A percentile compares a stretch with the other conserved stretches of the same genome.
Evolutionary conservation across 73 alveolate genomes (phyloP).

Genomic region (Tetrahymena borealis): DNA sequence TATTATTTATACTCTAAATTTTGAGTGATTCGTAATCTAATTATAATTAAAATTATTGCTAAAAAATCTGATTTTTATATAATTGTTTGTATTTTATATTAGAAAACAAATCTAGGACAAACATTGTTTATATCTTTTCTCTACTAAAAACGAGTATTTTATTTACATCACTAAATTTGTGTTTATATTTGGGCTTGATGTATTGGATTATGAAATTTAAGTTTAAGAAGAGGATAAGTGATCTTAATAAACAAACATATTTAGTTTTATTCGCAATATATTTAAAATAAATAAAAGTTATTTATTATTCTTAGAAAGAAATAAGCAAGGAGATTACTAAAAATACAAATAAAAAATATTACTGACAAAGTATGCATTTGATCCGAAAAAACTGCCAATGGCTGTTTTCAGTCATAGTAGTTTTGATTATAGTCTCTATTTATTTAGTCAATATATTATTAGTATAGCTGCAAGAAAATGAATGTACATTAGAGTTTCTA

Average conservation of each 20-base stretch:
- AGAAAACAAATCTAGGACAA: no score
- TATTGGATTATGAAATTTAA: no score
- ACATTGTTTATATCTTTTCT: no score
- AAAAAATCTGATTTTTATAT: no score
- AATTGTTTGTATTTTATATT: no score
- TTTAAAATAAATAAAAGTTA: not conserved
- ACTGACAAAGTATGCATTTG: not conserved
- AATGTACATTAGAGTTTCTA: not conserved
- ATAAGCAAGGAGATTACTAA: not conserved
- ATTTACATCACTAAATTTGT: no score
- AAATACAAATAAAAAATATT: not conserved
- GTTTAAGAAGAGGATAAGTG: no score
- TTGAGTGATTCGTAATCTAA: no score
- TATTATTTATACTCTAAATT: no score
- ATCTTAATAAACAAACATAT: not conserved
- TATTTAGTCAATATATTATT: not conserved
- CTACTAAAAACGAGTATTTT: no score
- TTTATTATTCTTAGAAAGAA: not conserved
- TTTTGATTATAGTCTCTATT: not conserved
- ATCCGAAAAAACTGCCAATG: not conserved
- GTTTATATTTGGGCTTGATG: no score
- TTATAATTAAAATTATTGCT: no score
- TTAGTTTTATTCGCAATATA: not conserved
- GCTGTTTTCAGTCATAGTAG: not conserved
- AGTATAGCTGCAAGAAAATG: not conserved